Percentiles rank a stretch among this genome's conserved stretches.
Evolutionary conservation across 2,329 filamentous ascomycete species (phyloP).

Genomic region (Colletotrichum endophyticum): DNA sequence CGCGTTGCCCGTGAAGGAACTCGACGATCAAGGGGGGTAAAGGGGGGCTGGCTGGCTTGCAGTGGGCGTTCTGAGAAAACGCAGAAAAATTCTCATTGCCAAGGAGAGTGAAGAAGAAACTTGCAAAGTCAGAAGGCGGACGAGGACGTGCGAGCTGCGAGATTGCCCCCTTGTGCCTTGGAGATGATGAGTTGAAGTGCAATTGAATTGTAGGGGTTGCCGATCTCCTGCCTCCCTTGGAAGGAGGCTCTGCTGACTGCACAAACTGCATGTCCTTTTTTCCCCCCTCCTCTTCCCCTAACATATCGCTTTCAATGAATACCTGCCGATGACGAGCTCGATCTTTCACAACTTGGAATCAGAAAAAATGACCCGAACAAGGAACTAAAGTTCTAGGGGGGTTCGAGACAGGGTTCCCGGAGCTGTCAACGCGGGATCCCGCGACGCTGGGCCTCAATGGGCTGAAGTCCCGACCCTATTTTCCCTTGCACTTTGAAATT

Average conservation of each 20-base stretch:
- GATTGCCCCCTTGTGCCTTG: neutral
- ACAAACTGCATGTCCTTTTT: neutral
- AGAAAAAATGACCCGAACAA: neutral
- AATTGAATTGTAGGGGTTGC: neutral
- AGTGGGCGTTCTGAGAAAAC: neutral
- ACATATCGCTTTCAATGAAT: neutral
- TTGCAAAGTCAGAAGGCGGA: neutral
- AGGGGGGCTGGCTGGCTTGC: neutral
- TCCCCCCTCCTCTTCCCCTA: neutral
- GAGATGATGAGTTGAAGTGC: neutral
- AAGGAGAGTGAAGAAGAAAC: neutral
- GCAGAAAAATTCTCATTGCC: neutral
- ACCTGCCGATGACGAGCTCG: neutral
- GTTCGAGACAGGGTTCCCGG: conserved; percentile 8
- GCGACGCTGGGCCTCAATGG: conserved; percentile 2
- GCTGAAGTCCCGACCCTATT: neutral
- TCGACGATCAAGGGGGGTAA: neutral
- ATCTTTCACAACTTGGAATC: neutral
- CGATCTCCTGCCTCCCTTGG: neutral
- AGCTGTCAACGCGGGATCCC: conserved; percentile 19
- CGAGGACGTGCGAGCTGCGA: neutral
- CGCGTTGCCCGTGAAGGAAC: neutral
- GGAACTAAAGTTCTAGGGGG: neutral
- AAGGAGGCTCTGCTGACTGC: neutral
- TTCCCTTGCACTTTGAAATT: neutral